Percentiles rank a stretch among this genome's conserved stretches.
These are phyloP conservation scores for Saccharomycopsis selenospora DNA, from an alignment of 805 yeast species.

Conservation along the genomic window DNA sequence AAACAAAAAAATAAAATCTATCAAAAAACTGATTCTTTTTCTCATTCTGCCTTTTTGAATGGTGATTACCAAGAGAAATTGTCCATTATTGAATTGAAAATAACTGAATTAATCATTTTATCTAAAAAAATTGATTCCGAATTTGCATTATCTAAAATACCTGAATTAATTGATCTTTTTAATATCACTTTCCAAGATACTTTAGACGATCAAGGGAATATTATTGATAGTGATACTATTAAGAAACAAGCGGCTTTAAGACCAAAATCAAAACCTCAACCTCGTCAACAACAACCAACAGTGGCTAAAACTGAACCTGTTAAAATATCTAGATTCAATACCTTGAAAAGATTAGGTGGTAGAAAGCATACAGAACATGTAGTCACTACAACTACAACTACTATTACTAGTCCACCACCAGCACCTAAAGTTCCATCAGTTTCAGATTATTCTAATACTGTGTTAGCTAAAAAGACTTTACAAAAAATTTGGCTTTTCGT, in stretches of 20 bases:
- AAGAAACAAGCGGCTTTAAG: constrained; percentile 1
- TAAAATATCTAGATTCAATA: constrained; percentile 5
- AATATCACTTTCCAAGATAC: constrained; percentile 39
- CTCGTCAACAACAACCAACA: neutral
- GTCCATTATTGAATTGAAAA: constrained; percentile 53
- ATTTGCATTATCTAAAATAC: constrained; percentile 55
- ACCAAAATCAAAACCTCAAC: neutral
- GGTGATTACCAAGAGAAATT: constrained; percentile 8
- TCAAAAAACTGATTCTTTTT: neutral
- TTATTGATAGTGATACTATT: constrained; percentile 5
- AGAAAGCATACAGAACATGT: neutral
- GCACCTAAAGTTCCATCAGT: constrained; percentile 10
- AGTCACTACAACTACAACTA: constrained; percentile 14
- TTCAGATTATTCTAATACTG: constrained; percentile 20
- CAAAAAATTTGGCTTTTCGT: constrained; percentile 74
- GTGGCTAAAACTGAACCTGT: neutral
- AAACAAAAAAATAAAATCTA: neutral
- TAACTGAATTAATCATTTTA: constrained; percentile 66
- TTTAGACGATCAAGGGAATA: constrained; percentile 3
- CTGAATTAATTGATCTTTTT: constrained; percentile 57
- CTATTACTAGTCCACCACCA: constrained; percentile 12
- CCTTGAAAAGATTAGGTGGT: constrained; percentile 5
- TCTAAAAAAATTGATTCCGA: constrained; percentile 53
- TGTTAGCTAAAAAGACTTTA: constrained; percentile 34
- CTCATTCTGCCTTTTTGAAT: neutral